Percentiles rank a stretch among this genome's conserved stretches.
These are phyloP conservation scores for Metrosideros polymorpha DNA, from an alignment of 441 rosid genomes.

Conservation along the genomic window DNA sequence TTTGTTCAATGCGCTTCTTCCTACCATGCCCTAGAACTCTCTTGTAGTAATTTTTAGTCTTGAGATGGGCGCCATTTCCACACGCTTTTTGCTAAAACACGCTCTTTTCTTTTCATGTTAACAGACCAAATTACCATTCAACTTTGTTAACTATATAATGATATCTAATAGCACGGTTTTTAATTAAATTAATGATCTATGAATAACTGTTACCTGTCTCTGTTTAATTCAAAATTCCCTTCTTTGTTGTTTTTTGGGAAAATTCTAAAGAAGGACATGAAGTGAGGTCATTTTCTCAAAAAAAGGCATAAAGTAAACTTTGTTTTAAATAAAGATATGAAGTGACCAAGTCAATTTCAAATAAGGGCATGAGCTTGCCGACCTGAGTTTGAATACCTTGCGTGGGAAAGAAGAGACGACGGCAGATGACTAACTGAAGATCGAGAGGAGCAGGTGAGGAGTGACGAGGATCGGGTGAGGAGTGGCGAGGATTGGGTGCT, in stretches of 20 bases:
- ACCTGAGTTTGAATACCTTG: too few species aligned
- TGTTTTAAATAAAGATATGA: too few species aligned
- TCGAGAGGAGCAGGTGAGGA: too few species aligned
- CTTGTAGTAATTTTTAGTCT: conserved; percentile 27
- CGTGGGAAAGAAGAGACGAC: too few species aligned
- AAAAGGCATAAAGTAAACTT: too few species aligned
- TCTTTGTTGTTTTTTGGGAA: background rate
- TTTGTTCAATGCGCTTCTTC: conserved; percentile 46
- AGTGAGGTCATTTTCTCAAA: too few species aligned
- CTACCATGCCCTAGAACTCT: conserved; percentile 67
- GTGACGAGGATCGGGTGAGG: too few species aligned
- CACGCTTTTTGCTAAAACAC: background rate
- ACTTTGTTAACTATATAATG: background rate
- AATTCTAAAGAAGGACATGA: too few species aligned
- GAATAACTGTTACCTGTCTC: background rate
- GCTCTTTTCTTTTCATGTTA: background rate
- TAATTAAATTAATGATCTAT: background rate
- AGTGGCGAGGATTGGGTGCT: too few species aligned
- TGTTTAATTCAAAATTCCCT: background rate
- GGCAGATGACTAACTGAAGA: too few species aligned
- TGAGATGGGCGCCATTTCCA: background rate
- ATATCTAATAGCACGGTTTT: background rate
- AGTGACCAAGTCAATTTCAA: too few species aligned
- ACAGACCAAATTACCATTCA: background rate
- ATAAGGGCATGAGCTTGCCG: too few species aligned